Percentiles rank a stretch among this genome's conserved stretches.
Conservation (phyloP, 768 basidiomycete species). For the Leccinum disarticulatum region DNA sequence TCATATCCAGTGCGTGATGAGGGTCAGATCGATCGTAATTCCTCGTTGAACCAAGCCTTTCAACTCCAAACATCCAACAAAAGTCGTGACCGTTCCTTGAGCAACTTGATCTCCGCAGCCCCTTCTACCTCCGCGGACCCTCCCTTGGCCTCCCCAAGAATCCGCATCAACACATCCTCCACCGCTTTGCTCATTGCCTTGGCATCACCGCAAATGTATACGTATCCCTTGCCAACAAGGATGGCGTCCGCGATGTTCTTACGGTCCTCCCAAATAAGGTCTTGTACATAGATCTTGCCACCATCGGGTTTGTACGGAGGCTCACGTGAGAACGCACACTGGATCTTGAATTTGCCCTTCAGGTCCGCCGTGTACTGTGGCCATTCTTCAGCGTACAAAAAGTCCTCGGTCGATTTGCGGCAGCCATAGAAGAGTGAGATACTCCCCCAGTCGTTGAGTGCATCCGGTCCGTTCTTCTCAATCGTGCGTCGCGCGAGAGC, state of each 20-base stretch:
- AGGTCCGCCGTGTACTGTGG: conserved; percentile 82
- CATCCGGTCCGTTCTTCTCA: conserved; percentile 94
- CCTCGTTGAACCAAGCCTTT: conserved; percentile 13
- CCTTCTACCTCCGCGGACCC: conserved; percentile 88
- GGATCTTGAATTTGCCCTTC: conserved; percentile 87
- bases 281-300: conserved; percentile 98
- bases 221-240: conserved; percentile 92
- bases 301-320: conserved; percentile 84
- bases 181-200: conserved; percentile 96
- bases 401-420: conserved; percentile 85
- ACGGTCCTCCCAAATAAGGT: conserved; percentile 86
- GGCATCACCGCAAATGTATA: conserved; percentile 96
- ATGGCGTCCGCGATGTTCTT: conserved; percentile 85
- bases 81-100: conserved; percentile 91
- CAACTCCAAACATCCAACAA: conserved; percentile 91
- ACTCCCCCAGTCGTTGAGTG: conserved; percentile 91
- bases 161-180: conserved; percentile 80
- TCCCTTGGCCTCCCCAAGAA: conserved; percentile 92
- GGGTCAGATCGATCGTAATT: not conserved
- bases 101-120: conserved; percentile 84
- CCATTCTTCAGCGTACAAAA: conserved; percentile 96
- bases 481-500: conserved; percentile 92
- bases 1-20: conserved; percentile 6
- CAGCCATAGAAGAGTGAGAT: conserved; percentile 97
- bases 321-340: conserved; percentile 89